A percentile compares a stretch with the other conserved stretches of the same genome.
These are phyloP conservation scores for Funneliformis mosseae DNA, from an alignment of 192 early-diverging fungal genomes.

Conservation along the genomic window DNA sequence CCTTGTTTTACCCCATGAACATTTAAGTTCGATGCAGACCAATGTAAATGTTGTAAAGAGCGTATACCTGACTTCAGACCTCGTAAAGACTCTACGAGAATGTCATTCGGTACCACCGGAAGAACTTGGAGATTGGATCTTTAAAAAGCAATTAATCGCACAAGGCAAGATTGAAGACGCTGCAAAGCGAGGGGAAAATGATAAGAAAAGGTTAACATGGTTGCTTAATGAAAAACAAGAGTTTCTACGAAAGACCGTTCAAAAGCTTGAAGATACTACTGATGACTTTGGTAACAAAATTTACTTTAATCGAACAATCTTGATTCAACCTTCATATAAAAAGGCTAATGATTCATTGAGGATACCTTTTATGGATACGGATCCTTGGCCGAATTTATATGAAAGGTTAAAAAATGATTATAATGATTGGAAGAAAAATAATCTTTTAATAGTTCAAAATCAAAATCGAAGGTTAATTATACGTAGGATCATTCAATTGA, in stretches of 20 bases:
- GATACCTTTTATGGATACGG: background rate
- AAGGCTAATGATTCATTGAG: background rate
- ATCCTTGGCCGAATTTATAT: conserved; percentile 9
- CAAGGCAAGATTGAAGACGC: background rate
- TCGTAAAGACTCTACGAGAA: background rate
- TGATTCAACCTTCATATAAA: background rate
- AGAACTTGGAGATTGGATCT: background rate
- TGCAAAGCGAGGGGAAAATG: background rate
- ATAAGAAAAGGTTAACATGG: background rate
- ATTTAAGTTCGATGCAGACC: background rate
- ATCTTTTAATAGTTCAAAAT: background rate
- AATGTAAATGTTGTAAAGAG: background rate
- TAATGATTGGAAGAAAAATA: background rate
- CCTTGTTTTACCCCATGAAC: background rate
- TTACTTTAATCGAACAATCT: background rate
- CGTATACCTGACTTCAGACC: background rate
- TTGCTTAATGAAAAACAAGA: background rate
- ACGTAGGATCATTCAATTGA: background rate
- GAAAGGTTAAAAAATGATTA: background rate
- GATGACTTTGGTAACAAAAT: background rate
- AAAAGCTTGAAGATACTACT: background rate
- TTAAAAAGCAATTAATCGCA: background rate
- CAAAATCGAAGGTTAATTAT: background rate
- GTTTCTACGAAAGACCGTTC: background rate
- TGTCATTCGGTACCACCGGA: background rate